Base-by-base conservation (phyloP, 768 basidiomycete genomes). In the Leccinellum albellum region DNA sequence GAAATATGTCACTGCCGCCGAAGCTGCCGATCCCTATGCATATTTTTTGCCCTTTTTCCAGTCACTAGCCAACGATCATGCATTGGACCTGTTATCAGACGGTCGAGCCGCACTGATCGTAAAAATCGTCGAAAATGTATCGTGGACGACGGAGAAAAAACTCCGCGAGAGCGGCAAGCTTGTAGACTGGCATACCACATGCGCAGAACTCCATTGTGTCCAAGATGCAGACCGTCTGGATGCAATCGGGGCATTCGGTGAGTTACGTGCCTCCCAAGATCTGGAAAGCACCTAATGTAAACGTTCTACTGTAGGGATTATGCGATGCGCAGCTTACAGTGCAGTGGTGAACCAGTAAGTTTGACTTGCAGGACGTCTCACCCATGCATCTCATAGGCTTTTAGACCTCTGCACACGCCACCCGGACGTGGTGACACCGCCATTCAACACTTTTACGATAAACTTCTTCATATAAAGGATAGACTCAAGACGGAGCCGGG, bases 371-470 rank as follows among this genome's bases (percentile, higher is more conserved):
- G 2, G 33, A n/a, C 24, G 4, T 4, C 9, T 20, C 12, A n/a
- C 17, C 7, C 48, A 42, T 20, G 20, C 12, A 6, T 52, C 51
- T 63, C 47, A 62, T 33, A 33, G 9, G 10, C 5, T 48, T 63
- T 6, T 40, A 80, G 76, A 21, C 70, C 82, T 21, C 56, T 84
- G 37, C 74, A 80, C 47, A 65, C 74, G 6, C 82, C 84, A 3
- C 55, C 74, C 47, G 79, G 74, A 42, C 79, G 85, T 62, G 72
- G 79, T 50, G 74, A 71, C 26, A 84, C 85, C 0, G 86, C 90
- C 5, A 84, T 94, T 26, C 81, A 83, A 56, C 94, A 96, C 66
- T 96, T 95, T 67, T 74, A 92, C 62, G 90, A 93, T 64, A 96
- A 95, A 71, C 78, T 96, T 32, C 70, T 95, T 26, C 81, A 84